Conservation (phyloP, 148 eudicot species). For the Pharnaceum exiguum region DNA sequence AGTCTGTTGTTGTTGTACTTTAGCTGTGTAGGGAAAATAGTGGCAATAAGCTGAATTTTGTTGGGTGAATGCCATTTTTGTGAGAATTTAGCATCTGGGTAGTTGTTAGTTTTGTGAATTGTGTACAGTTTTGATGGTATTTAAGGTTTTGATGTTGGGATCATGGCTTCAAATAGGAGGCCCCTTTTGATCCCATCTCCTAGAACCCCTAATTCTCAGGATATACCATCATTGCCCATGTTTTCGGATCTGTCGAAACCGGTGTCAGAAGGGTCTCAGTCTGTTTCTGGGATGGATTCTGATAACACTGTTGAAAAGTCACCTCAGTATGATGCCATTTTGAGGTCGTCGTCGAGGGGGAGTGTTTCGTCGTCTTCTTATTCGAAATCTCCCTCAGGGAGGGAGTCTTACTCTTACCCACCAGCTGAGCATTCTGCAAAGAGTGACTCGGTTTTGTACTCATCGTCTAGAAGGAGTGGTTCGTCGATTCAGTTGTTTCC, state of each 20-base stretch:
- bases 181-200: slow-evolving; percentile 55
- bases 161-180: slow-evolving; percentile 50
- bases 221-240: slow-evolving; percentile 25
- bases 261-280: slow-evolving; percentile 15
- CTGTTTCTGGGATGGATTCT: slow-evolving; percentile 38
- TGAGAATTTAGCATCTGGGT: slow-evolving; percentile 15
- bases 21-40: slow-evolving; percentile 2
- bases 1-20: slow-evolving; percentile 6
- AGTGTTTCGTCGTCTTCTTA: slow-evolving; percentile 16
- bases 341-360: slow-evolving; percentile 34
- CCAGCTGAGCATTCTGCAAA: slow-evolving; percentile 20
- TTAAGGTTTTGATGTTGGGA: slow-evolving; percentile 35
- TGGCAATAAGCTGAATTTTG: background rate
- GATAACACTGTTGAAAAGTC: slow-evolving; percentile 23
- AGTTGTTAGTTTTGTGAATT: slow-evolving; percentile 15
- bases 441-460: slow-evolving; percentile 20
- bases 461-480: slow-evolving; percentile 23
- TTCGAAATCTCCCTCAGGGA: slow-evolving; percentile 7
- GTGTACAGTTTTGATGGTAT: slow-evolving; percentile 23
- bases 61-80: slow-evolving; percentile 4
- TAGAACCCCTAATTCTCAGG: slow-evolving; percentile 30
- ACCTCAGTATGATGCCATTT: slow-evolving; percentile 23
- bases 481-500: slow-evolving; percentile 14
- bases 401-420: slow-evolving; percentile 5
- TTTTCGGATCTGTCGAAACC: slow-evolving; percentile 30